These are phyloP conservation scores for Xylariales sp. DNA, from an alignment of 2,329 filamentous ascomycete genomes.

Conservation along the genomic window DNA sequence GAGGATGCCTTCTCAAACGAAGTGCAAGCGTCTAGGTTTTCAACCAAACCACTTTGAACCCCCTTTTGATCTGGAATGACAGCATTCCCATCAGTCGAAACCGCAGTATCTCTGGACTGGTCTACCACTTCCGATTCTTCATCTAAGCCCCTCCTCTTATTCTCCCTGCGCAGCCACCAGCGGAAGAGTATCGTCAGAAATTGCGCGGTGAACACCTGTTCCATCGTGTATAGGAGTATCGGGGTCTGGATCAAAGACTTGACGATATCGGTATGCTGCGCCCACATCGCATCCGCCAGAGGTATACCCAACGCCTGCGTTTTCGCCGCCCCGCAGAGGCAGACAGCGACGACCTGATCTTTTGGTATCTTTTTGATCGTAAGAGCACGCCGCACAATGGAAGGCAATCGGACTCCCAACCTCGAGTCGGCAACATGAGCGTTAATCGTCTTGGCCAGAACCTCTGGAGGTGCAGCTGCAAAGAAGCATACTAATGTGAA, in stretches of 20 bases:
- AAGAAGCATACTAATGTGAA: constrained; percentile 60
- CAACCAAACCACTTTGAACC: too few relatives aligned
- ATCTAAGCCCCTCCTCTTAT: constrained; percentile 20
- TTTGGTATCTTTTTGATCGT: constrained; percentile 49
- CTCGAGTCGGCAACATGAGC: constrained; percentile 27
- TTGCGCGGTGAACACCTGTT: constrained; percentile 39
- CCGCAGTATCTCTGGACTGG: background rate
- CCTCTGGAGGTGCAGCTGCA: constrained; percentile 37
- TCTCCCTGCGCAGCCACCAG: constrained; percentile 35
- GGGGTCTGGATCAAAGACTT: constrained; percentile 59
- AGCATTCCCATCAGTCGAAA: constrained; percentile 4
- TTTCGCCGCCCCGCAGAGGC: constrained; percentile 70
- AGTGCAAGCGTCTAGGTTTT: too few relatives aligned
- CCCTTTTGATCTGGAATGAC: background rate
- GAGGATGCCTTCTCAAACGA: too few relatives aligned
- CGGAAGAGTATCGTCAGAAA: constrained; percentile 36
- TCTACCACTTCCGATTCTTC: constrained; percentile 13
- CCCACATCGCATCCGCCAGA: constrained; percentile 63
- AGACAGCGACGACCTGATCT: constrained; percentile 63
- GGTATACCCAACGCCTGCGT: constrained; percentile 68
- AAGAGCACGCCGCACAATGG: constrained; percentile 28
- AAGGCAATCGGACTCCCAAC: constrained; percentile 22
- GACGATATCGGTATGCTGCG: constrained; percentile 46
- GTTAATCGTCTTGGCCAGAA: constrained; percentile 29
- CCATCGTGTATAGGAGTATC: constrained; percentile 57